Base-by-base conservation (phyloP, 1,284 basidiomycete species). In the Cutaneotrichosporon dermatis region DNA sequence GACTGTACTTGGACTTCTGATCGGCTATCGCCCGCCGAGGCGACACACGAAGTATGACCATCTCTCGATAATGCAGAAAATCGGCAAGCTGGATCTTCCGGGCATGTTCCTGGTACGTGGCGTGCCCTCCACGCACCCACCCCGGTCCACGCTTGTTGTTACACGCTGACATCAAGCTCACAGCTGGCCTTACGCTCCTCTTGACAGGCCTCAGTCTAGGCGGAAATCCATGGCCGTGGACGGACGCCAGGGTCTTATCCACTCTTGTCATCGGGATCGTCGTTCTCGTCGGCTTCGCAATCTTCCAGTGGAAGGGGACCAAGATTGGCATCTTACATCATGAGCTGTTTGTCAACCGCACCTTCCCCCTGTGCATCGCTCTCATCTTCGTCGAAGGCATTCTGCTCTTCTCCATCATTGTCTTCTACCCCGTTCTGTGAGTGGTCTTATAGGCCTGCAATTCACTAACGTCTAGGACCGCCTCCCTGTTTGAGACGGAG, bases 381-480 rank as follows among this genome's bases (percentile, higher is more conserved):
- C 56, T 64, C 43, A 64, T 64, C 39, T 59, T 65, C 36, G 46
- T 64, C 8, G 65, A 66, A 54, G 65, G 65, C 4, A 55, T 64
- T n/a, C 11, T 60, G 7, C 43, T 64, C 4, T 64, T 64, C 52
- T 36, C 50, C 12, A 57, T 60, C 12, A 44, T 62, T 12, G 16
- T 59, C 33, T 64, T 64, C 54, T 66, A 64, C 46, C 60, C 60
- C 8, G 53, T n/a, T 4, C 15, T 61, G 59, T 60, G 33, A 33
- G 56, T 25, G 25, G 25, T 25, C 25, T 57, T 16, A 34, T 5
- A 39, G 1, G 8, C 6, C 37, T 51, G 25, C 25, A 40, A 16
- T 1, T 10, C 13, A 6, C 39, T 15, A 15, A 50, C 34, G 15
- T 7, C 59, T 25, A 61, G 59, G 2, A 66, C 58, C 1, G 45